Base-by-base conservation (phyloP, 306 rosid genomes). In the Prunus kanzakura region DNA sequence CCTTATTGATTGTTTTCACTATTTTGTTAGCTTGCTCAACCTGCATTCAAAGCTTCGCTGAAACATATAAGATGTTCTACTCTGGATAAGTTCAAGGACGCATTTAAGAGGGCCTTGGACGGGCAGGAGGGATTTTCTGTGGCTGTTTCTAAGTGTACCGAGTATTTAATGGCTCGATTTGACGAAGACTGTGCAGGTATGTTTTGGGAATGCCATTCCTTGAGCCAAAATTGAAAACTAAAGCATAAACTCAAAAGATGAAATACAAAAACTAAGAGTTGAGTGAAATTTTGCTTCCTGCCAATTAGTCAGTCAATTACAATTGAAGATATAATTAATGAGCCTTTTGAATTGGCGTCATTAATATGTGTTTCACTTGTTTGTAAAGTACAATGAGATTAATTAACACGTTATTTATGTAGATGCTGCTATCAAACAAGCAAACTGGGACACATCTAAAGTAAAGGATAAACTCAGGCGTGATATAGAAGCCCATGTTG, bases 401-500 rank as follows among this genome's bases (percentile, higher is more conserved):
- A 74, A 82, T 64, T 85, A 74, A 83, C 84, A 50, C 84, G 45
- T 68, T 72, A 47, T 81, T 69, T 38, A 79, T 86, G 84, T 93
- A 96, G 99, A 87, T 82, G 90, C 94, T 83, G 61, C 88, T 77
- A 84, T 96, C 78, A 86, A 87, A 70, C 91, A 80, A 76, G 89
- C 91, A 77, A 74, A 89, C 78, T 91, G 98, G 99, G 98, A 92
- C 81, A 80, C 90, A 61, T 83, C 93, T 78, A 92, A 86, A 88
- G 86, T 84, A 76, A 86, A 88, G 84, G 99, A 96, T 67, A 96
- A 96, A 87, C 84, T 96, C 80, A 88, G 64, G 38, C 96, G 97
- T 72, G 99, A 96, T 78, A 88, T 96, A 51, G 97, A 89, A 80
- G 90, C 90, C 45, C 93, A 96, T 74, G 67, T 88, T 85, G 89